Evolutionary conservation across 1,284 basidiomycete genomes (phyloP), one percentile per base, ranked within the genome.

Genomic region (Wolfiporia cocos): DNA sequence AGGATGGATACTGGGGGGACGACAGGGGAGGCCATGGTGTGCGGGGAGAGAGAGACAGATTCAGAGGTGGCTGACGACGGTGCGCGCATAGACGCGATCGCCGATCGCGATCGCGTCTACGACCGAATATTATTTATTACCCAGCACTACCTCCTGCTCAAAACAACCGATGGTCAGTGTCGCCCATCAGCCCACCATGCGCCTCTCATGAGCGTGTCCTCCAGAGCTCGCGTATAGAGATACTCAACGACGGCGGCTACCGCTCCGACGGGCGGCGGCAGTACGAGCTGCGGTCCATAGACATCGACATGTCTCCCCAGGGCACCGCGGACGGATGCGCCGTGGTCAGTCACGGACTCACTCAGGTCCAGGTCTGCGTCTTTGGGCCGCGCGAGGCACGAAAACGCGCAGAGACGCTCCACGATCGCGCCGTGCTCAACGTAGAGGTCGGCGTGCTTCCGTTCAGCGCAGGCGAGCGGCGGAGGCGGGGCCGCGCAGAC

Each of bases 331-430:
- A 98, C 55, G 95, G 94, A 21, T 86, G 85, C 18, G 88, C 91
- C 1, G 71, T 75, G 15, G 78, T 95, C 53, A 76, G 81, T 3
- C 94, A 98, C 62, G 95, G 96, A 2, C 74, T 98, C 18, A 97
- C 95, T 0, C 80, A 85, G 46, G 91, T 96, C 6, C 71, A 81
- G 14, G 89, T 88, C 7, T 83, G 84, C 37, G 89, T 98, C 0
- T 92, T 90, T 61, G 95, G 95, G 0, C 96, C 95, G 0, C 71
- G 91, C 47, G 95, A 98, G 66, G 84, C 90, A 1, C 85, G 77
- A 62, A 74, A 76, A 67, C 74, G 81, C 44, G 83, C 78, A 3
- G 81, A 83, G 44, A 85, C 78, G 9, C 74, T 81, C 42, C 87
- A 92, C 53, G 87, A 94, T 63, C 79, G 87, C 32, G 92, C 87